Conservation (phyloP, 1,284 basidiomycete genomes). For the Golubevia sp. region DNA sequence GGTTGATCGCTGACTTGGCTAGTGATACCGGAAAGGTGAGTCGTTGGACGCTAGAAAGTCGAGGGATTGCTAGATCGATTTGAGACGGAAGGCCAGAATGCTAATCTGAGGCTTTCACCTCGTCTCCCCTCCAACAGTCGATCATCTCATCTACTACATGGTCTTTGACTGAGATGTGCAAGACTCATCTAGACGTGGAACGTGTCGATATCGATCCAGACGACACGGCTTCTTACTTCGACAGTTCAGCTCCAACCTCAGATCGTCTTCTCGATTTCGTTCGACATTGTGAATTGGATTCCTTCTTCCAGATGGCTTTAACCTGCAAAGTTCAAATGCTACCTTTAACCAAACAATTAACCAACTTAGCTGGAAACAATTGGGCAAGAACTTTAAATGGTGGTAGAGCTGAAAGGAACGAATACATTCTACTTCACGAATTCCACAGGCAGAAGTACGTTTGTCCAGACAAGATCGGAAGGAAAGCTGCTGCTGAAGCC, state of each 20-base stretch:
- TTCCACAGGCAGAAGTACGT: constrained; percentile 96
- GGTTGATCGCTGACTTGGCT: constrained; percentile 87
- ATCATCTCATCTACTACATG: constrained; percentile 96
- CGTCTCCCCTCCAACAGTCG: constrained; percentile 65
- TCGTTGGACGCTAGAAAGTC: constrained; percentile 4
- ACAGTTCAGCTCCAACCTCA: constrained; percentile 77
- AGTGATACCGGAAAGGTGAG: constrained; percentile 89
- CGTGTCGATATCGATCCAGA: constrained; percentile 79
- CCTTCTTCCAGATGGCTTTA: constrained; percentile 95
- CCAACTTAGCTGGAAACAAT: constrained; percentile 94
- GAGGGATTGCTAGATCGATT: not conserved
- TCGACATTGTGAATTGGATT: constrained; percentile 87
- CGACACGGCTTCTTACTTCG: constrained; percentile 88
- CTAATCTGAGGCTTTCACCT: not conserved
- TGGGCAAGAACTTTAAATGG: constrained; percentile 68
- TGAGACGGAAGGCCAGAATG: not conserved
- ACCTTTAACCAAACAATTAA: constrained; percentile 88
- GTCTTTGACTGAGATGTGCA: constrained; percentile 83
- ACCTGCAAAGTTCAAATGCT: constrained; percentile 86
- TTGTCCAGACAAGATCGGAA: constrained; percentile 89
- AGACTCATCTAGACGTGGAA: constrained; percentile 15
- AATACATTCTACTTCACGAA: constrained; percentile 97
- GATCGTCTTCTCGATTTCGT: constrained; percentile 84
- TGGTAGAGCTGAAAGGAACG: constrained; percentile 95
- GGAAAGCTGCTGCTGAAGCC: constrained; percentile 69